A percentile compares a stretch with the other conserved stretches of the same genome.
phyloP scores from a whole-genome alignment of 306 rosid species.

The peach (Prunus persica) region Prunus_persica_NCBIv2 NC_034010.1:2996001-2996500 shows the following conservation, averaged over 20 bases:
- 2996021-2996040: neutral
- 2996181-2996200: too few relatives aligned
- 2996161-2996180: neutral
- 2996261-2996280: neutral
- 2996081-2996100: neutral
- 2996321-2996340: neutral
- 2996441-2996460: too few relatives aligned
- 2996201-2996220: too few relatives aligned
- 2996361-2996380: neutral
- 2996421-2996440: neutral
- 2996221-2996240: too few relatives aligned
- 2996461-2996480: too few relatives aligned
- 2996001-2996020: neutral
- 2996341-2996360: neutral
- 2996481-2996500: neutral
- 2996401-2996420: neutral
- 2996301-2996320: neutral
- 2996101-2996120: too few relatives aligned
- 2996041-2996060: neutral
- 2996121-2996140: too few relatives aligned
- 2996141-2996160: too few relatives aligned
- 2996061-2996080: neutral
- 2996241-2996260: neutral
- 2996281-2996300: neutral
- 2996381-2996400: neutral